Percentiles rank a stretch among this genome's conserved stretches.
Conservation (phyloP, 177 flowering plant species). For the Vitis hybrid region DNA sequence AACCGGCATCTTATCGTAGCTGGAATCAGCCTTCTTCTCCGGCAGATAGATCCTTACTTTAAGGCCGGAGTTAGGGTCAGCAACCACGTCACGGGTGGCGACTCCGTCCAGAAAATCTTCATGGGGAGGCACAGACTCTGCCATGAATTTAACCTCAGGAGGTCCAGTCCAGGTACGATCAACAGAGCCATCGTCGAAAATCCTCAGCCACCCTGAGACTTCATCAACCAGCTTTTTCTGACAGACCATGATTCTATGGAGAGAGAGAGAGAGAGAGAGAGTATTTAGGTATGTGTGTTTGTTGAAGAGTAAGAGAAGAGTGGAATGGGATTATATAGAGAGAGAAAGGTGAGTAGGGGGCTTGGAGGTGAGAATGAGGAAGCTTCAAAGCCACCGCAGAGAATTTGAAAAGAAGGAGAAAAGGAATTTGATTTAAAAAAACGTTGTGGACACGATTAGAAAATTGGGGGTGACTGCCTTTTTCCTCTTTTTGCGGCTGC, state of each 20-base stretch:
- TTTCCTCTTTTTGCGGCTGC: no score
- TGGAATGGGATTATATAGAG: no score
- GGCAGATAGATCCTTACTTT: slow-evolving; percentile 61
- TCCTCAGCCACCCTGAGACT: slow-evolving; percentile 70
- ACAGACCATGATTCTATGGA: slow-evolving; percentile 6
- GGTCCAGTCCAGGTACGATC: slow-evolving; percentile 75
- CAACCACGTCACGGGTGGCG: slow-evolving; percentile 43
- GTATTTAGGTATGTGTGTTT: no score
- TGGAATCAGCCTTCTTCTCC: slow-evolving; percentile 17
- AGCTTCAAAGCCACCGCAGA: no score
- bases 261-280: no score
- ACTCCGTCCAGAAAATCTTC: slow-evolving; percentile 56
- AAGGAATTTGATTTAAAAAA: no score
- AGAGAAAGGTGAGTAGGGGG: no score
- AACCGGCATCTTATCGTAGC: slow-evolving; percentile 42
- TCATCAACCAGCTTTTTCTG: slow-evolving; percentile 48
- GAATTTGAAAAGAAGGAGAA: no score
- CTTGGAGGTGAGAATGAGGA: no score
- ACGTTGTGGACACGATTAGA: no score
- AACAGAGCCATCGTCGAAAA: slow-evolving; percentile 70
- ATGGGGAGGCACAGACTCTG: slow-evolving; percentile 50
- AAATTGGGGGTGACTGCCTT: no score
- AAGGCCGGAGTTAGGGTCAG: slow-evolving; percentile 31
- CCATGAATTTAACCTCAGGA: slow-evolving; percentile 56
- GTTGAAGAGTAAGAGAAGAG: no score